Evolutionary conservation across 1,139 yeast genomes (phyloP), one percentile per base, ranked within the genome.

Genomic region (Kodamaea arcana): DNA sequence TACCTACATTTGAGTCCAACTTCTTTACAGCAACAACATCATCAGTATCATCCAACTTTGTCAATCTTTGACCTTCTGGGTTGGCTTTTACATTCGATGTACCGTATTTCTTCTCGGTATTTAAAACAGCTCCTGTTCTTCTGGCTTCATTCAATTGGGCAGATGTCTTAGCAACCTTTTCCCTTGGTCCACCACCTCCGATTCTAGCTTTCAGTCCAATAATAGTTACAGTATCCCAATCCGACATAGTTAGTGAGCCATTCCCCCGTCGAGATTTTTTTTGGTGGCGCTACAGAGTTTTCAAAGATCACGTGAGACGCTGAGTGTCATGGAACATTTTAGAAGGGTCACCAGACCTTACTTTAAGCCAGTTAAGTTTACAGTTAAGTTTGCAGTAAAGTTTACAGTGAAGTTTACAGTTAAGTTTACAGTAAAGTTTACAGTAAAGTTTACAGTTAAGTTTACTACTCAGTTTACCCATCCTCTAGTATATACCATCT

Each of bases 21-120:
- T 88, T 94, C 66, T 90, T 84, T 36, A 95, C 95, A 28, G 94
- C 85, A 38, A 88, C 94, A 43, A 92, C 90, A 53, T 90, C 97
- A 52, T 90, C 95, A 35, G 87, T 81, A 57, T 95, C 83, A 60
- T 92, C 98, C 51, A 92, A 75, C 70, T 82, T 92, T 45, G 98
- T 83, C 56, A 92, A 71, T 62, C 94, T 78, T 69, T 94, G 98
- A 36, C 97, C 98, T 57, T 92, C 98, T 24, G 88, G 83, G 52
- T 83, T 81, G 37, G 78, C 69, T 54, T 71, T 75, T 36, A 69
- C 59, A 58, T 79, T 81, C 45, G 87, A 73, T 34, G 83, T 69
- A 34, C 82, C 83, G 62, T 84, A 92, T 65, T 90, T 92, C 78
- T 92, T 92, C 63, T 92, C 98, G 30, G 92, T 90, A 29, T 94